phyloP scores from a whole-genome alignment of 192 early-diverging fungal genomes.

The Backusella tuberculispora region DNA sequence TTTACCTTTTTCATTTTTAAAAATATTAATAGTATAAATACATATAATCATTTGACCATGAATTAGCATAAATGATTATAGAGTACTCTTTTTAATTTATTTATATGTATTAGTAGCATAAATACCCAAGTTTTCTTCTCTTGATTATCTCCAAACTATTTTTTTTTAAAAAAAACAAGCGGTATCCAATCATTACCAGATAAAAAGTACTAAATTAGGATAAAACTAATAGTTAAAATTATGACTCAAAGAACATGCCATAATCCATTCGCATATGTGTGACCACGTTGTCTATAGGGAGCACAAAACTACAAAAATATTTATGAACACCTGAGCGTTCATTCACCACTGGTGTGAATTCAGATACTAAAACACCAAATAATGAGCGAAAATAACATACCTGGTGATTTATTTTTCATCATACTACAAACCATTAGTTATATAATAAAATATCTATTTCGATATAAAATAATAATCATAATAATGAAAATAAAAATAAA shows the following conservation, averaged over 20 bases:
- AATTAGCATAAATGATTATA: too few relatives aligned
- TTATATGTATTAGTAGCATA: too few relatives aligned
- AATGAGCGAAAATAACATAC: not conserved
- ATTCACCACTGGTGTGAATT: not conserved
- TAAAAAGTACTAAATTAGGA: not conserved
- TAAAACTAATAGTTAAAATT: not conserved
- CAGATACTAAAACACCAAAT: not conserved
- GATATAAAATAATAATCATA: constrained; percentile 1
- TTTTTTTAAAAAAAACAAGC: not conserved
- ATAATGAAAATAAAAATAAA: not conserved
- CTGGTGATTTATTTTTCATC: not conserved
- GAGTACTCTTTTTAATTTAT: too few relatives aligned
- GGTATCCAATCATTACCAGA: not conserved
- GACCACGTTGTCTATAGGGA: not conserved
- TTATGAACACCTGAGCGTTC: not conserved
- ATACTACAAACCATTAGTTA: not conserved
- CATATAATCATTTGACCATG: too few relatives aligned
- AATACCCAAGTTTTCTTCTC: too few relatives aligned
- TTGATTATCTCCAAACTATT: not conserved
- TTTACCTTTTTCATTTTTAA: too few relatives aligned
- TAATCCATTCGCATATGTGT: not conserved
- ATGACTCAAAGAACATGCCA: constrained; percentile 7
- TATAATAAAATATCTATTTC: not conserved
- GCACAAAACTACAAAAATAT: constrained; percentile 1
- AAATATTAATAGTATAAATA: too few relatives aligned